phyloP scores from a whole-genome alignment of 75 land plant genomes.

The Selaginella tamariscina region DNA sequence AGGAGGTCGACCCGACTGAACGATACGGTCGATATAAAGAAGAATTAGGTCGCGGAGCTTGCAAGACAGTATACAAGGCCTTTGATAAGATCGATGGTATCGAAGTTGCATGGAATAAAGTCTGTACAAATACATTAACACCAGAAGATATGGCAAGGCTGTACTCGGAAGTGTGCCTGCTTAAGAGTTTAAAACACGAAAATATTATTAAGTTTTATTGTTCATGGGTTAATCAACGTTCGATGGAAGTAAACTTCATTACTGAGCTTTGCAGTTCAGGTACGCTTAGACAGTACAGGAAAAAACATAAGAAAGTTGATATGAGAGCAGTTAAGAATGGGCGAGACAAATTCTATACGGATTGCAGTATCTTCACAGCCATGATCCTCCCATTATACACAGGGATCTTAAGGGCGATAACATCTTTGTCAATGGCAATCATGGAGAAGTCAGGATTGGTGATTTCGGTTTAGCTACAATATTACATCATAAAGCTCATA shows the following conservation, averaged over 20 bases:
- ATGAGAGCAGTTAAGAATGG: slow-evolving; percentile 70
- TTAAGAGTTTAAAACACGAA: slow-evolving; percentile 30
- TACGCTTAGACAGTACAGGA: slow-evolving; percentile 50
- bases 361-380: slow-evolving; percentile 49
- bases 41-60: slow-evolving; percentile 49
- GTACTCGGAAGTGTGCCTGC: slow-evolving; percentile 36
- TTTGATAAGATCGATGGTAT: slow-evolving; percentile 66
- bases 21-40: slow-evolving; percentile 60
- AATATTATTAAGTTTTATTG: too few species aligned
- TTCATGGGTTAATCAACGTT: slow-evolving; percentile 41
- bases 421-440: too few species aligned
- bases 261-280: slow-evolving; percentile 76
- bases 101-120: slow-evolving; percentile 83
- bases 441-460: slow-evolving; percentile 64
- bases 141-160: slow-evolving; percentile 34
- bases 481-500: slow-evolving; percentile 39
- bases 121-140: slow-evolving; percentile 24
- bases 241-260: slow-evolving; percentile 48
- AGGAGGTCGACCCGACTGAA: slow-evolving; percentile 56
- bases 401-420: slow-evolving; percentile 73
- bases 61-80: slow-evolving; percentile 61
- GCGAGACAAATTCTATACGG: slow-evolving; percentile 47
- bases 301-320: slow-evolving; percentile 52
- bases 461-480: slow-evolving; percentile 57
- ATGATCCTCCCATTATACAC: too few species aligned